Evolutionary conservation across 192 early-diverging fungal genomes (phyloP), one percentile per base, ranked within the genome.

Genomic region (Backusella australiensis): DNA sequence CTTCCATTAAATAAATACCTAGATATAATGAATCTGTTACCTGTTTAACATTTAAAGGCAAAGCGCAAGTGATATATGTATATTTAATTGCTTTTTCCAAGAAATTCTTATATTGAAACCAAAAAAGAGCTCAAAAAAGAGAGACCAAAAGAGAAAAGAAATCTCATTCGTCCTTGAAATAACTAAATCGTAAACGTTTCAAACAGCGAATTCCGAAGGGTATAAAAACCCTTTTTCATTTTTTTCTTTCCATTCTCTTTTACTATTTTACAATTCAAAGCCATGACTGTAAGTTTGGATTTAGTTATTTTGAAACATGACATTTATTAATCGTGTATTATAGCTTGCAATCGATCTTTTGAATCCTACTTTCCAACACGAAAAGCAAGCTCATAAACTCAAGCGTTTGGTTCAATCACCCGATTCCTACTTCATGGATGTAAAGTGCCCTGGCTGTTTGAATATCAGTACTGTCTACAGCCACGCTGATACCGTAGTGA

Each of bases 391-490:
- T 36, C 86, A 87, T 81, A 87, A 87, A 71, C 81, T 88, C 68
- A 88, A 86, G 85, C 78, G 87, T 36, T 46, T 88, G 7, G 77
- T 88, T 39, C 87, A 88, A 67, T 72, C 75, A 63, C 87, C 95
- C 56, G 91, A 97, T 92, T 96, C 96, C 32, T 96, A 91, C 92
- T 96, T 96, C 84, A 96, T 97, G 95, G 96, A 97, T 78, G 95
- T 97, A 73, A 96, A 96, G 88, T 96, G 95, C 89, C 84, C 93
- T 65, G 93, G 93, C 67, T 98, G 96, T 91, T 92, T 94, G 85
- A 90, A 93, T 84, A 97, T 99, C 87, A 98, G 96, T 86, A 97
- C 96, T 82, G 96, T 99, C 81, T 99, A 98, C 93, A 93, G 91
- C 87, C 97, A 99, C 88, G 96, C 96, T 84, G 96, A 99, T 87